These are phyloP conservation scores for Crucihimalaya himalaica DNA, from an alignment of 345 rosid genomes.

Conservation along the genomic window DNA sequence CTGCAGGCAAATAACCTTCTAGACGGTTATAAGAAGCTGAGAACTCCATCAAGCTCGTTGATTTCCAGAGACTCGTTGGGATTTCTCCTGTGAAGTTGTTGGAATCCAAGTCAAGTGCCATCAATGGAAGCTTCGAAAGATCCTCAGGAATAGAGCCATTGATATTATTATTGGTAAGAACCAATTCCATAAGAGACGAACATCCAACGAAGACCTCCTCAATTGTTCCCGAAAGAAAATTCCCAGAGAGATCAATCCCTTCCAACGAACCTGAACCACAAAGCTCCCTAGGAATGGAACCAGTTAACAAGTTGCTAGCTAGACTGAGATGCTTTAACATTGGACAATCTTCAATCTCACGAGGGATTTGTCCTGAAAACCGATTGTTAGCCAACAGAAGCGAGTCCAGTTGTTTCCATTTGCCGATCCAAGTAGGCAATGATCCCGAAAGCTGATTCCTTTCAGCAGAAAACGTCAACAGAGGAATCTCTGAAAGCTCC, in stretches of 20 bases:
- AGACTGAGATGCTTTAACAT: conserved; percentile 55
- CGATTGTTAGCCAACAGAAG: conserved; percentile 61
- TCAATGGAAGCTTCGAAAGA: conserved; percentile 67
- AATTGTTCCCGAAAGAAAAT: conserved; percentile 54
- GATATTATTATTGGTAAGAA: conserved; percentile 56
- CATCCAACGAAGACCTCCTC: conserved; percentile 65
- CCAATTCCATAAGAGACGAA: conserved; percentile 60
- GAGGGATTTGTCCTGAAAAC: conserved; percentile 62
- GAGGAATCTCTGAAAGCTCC: conserved; percentile 60
- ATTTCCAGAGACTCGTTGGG: conserved; percentile 67
- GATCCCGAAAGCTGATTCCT: conserved; percentile 72
- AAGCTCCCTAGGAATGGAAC: conserved; percentile 67
- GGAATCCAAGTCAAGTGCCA: conserved; percentile 73
- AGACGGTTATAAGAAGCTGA: conserved; percentile 65
- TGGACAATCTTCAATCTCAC: conserved; percentile 61
- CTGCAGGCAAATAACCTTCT: conserved; percentile 57
- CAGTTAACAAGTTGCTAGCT: conserved; percentile 61
- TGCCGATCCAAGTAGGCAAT: conserved; percentile 76
- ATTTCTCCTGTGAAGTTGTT: conserved; percentile 70
- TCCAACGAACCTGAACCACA: conserved; percentile 60
- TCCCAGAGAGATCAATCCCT: conserved; percentile 65
- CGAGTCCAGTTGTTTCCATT: conserved; percentile 62
- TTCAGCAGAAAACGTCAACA: conserved; percentile 69
- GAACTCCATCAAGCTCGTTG: conserved; percentile 67
- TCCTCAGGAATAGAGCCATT: conserved; percentile 63